Evolutionary conservation across 2,329 filamentous ascomycete species (phyloP).

Genomic region (Aspergillus carbonarius): DNA sequence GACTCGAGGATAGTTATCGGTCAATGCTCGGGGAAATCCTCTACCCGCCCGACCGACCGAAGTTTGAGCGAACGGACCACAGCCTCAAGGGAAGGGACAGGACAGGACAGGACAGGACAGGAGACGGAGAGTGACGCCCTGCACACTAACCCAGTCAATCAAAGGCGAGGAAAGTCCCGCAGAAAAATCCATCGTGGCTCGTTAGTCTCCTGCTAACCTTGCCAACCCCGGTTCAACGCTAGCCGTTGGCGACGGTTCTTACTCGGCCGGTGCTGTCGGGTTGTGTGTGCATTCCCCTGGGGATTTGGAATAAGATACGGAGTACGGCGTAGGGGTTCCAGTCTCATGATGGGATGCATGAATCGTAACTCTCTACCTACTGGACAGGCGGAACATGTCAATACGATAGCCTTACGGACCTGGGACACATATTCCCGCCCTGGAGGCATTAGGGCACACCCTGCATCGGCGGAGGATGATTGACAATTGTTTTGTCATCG

Average conservation of each 20-base stretch:
- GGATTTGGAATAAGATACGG: background rate
- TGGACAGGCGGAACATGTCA: too few relatives aligned
- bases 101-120: background rate
- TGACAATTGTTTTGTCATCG: background rate
- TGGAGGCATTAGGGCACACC: too few relatives aligned
- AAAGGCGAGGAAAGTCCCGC: background rate
- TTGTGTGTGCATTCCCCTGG: background rate
- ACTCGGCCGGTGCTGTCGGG: background rate
- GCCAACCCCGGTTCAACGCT: background rate
- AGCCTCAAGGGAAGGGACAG: background rate
- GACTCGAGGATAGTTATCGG: background rate
- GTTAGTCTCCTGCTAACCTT: background rate
- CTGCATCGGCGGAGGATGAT: background rate
- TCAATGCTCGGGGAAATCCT: conserved; percentile 2
- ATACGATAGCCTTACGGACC: too few relatives aligned
- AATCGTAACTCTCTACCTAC: too few relatives aligned
- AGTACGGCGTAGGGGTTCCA: background rate
- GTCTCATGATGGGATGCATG: too few relatives aligned
- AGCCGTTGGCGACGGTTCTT: background rate
- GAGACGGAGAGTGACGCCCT: background rate
- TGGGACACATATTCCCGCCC: too few relatives aligned
- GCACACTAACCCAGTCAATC: background rate
- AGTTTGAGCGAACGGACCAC: background rate
- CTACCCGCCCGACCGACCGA: background rate
- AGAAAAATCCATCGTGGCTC: background rate